Evolutionary conservation across 2,329 filamentous ascomycete genomes (phyloP).

Genomic region (Exophiala sp.): DNA sequence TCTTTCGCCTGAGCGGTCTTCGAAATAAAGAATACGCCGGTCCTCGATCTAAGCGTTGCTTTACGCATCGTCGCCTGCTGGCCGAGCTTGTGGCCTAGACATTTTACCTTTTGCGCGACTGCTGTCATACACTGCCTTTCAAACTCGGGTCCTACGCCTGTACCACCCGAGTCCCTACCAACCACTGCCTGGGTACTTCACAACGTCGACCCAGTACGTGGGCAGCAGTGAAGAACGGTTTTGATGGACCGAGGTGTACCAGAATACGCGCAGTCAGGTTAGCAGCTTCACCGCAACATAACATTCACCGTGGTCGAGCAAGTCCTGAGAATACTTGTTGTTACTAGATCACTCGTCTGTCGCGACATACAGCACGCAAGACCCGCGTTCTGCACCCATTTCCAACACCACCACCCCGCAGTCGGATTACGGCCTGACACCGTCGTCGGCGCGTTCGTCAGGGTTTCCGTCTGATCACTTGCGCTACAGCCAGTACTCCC

Average conservation of each 20-base stretch:
- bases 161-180: conserved; percentile 12
- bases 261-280: conserved; percentile 86
- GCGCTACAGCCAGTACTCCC: conserved; percentile 70
- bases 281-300: conserved; percentile 66
- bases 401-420: conserved; percentile 78
- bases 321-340: conserved; percentile 22
- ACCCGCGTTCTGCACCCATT: conserved; percentile 70
- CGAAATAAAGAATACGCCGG: conserved; percentile 28
- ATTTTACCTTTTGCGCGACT: conserved; percentile 21
- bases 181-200: conserved; percentile 8
- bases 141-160: conserved; percentile 18
- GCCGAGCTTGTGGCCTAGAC: conserved; percentile 22
- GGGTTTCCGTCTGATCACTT: conserved; percentile 79
- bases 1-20: conserved; percentile 23
- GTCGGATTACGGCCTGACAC: conserved; percentile 82
- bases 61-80: conserved; percentile 20
- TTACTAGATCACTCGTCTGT: conserved; percentile 85
- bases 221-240: conserved; percentile 14
- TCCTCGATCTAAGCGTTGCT: conserved; percentile 1
- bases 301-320: conserved; percentile 46
- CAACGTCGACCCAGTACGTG: conserved; percentile 10
- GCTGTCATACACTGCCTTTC: conserved; percentile 24
- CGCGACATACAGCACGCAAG: conserved; percentile 82
- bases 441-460: conserved; percentile 71
- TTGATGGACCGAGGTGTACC: conserved; percentile 60